Evolutionary conservation across 192 early-diverging fungal genomes (phyloP).

Genomic region (Glomus cerebriforme): DNA sequence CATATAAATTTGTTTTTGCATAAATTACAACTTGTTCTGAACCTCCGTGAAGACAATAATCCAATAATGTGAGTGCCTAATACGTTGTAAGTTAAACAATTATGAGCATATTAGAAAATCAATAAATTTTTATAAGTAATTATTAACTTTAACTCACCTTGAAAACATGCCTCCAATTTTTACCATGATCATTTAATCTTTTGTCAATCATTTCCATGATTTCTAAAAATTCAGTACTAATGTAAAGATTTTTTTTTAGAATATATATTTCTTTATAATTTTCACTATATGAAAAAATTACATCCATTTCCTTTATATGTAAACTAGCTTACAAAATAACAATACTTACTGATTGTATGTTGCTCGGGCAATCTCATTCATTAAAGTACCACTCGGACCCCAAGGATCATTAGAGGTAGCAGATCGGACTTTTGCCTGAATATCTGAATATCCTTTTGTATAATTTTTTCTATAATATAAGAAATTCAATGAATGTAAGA

Average conservation of each 20-base stretch:
- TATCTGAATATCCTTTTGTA: slow-evolving; percentile 88
- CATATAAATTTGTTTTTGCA: slow-evolving; percentile 83
- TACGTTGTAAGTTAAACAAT: background rate
- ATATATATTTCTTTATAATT: background rate
- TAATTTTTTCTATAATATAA: slow-evolving; percentile 73
- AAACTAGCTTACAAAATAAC: no score
- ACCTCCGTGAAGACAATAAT: slow-evolving; percentile 83
- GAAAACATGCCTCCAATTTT: slow-evolving; percentile 98
- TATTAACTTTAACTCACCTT: slow-evolving; percentile 64
- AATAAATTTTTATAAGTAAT: background rate
- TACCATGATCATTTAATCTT: slow-evolving; percentile 95
- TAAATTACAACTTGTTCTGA: slow-evolving; percentile 87
- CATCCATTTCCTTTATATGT: no score
- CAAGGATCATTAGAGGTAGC: slow-evolving; percentile 81
- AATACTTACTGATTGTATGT: slow-evolving; percentile 83
- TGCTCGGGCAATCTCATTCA: slow-evolving; percentile 85
- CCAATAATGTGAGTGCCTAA: slow-evolving; percentile 82
- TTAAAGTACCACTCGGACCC: slow-evolving; percentile 71
- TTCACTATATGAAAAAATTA: background rate
- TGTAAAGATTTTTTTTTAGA: background rate
- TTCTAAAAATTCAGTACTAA: slow-evolving; percentile 75
- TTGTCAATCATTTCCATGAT: slow-evolving; percentile 99
- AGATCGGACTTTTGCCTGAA: slow-evolving; percentile 88
- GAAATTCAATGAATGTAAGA: background rate
- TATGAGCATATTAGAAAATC: background rate